Evolutionary conservation across 257 asterid genomes (phyloP), one percentile per base, ranked within the genome.

Genomic region (Solanum paucissectum): DNA sequence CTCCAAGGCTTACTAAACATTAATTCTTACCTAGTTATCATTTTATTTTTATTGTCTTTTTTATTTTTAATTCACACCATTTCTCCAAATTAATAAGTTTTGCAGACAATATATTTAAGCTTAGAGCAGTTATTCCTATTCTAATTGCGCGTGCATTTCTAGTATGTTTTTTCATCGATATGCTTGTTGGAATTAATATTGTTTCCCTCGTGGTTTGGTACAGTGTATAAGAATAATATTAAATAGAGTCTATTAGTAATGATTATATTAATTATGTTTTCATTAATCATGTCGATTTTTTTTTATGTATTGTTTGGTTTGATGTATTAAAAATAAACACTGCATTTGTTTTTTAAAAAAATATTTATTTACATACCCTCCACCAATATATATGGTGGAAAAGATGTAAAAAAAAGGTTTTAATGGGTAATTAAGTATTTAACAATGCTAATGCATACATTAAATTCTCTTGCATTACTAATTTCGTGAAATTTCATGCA

Each of bases 1-100:
- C 12, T 27, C 88, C 77, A 85, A 82, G 52, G 20, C 88, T n/a
- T 25, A 88, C 32, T 91, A 89, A 83, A 36, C 7, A n/a, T 55
- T 55, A 20, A 55, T 16, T 42, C 64, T n/a, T 25, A 77, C 60
- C 1, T 25, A 79, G 38, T 27, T 79, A 46, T 27, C 62, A 16
- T 46, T n/a, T 10, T 81, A 7, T 75, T 23, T 75, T 7, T 5
- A 10, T 13, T 40, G 4, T 38, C 10, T 23, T 75, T 10, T 5
- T 18, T 18, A 16, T 42, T 25, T 76, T 46, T 25, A 16, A 14
- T 29, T 29, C 27, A 14, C 85, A 42, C n/a, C 10, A 25, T n/a
- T 27, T 81, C 27, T 27, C 66, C 20, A 44, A 81, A 44, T 46
- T 81, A 81, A 81, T 81, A 81, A 81, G 4, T 81, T 46, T 9